Evolutionary conservation across 2,329 filamentous ascomycete species (phyloP).

Genomic region (Aureobasidium namibiae): DNA sequence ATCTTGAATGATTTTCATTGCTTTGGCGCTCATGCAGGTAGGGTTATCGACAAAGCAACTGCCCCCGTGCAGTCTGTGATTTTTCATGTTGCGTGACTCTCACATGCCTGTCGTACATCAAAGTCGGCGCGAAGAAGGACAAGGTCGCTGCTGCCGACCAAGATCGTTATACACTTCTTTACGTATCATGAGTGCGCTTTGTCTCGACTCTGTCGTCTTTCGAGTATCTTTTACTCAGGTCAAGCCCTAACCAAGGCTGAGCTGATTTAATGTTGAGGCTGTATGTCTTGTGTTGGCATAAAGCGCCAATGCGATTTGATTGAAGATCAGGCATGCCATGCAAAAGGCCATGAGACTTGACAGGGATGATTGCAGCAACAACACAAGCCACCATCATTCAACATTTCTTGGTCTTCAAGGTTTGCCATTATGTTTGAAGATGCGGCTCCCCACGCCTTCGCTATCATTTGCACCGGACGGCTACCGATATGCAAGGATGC

Average conservation of each 20-base stretch:
- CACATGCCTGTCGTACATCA: not conserved
- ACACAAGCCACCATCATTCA: not conserved
- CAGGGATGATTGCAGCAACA: not conserved
- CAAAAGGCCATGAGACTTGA: not conserved
- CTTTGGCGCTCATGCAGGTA: conserved; percentile 1
- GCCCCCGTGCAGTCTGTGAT: conserved; percentile 6
- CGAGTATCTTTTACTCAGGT: not conserved
- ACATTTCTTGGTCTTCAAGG: not conserved
- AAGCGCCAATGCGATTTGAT: not conserved
- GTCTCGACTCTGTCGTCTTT: not conserved
- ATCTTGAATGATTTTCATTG: conserved; percentile 6
- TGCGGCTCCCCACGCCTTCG: not conserved
- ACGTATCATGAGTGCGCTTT: too few relatives aligned
- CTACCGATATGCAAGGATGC: not conserved
- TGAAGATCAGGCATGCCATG: not conserved
- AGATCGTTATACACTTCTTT: not conserved
- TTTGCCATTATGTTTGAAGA: not conserved
- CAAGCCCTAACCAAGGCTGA: not conserved
- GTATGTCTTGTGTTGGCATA: not conserved
- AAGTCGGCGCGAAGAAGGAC: not conserved
- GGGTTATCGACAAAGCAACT: not conserved
- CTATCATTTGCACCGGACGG: not conserved
- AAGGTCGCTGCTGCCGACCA: not conserved
- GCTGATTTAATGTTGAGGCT: not conserved
- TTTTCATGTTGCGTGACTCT: not conserved